These are phyloP conservation scores for Lophium mytilinum DNA, from an alignment of 495 filamentous ascomycete species.

Conservation along the genomic window DNA sequence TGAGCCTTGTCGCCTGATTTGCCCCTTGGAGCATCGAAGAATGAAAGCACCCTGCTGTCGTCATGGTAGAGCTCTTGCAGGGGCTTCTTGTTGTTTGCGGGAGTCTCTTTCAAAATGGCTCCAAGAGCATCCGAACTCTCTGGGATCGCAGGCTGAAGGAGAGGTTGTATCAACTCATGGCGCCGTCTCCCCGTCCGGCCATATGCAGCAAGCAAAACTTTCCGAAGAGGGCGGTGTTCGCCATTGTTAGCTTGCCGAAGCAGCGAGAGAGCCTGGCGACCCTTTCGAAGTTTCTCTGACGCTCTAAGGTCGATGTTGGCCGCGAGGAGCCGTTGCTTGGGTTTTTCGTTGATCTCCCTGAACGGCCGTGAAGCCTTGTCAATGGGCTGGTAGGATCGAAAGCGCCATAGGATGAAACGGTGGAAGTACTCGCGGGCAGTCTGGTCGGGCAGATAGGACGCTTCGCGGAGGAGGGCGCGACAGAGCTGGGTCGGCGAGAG, in stretches of 20 bases:
- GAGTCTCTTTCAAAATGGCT: background rate
- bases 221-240: conserved; percentile 50
- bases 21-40: conserved; percentile 30
- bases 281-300: conserved; percentile 19
- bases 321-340: background rate
- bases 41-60: conserved; percentile 9
- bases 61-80: conserved; percentile 23
- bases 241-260: conserved; percentile 59
- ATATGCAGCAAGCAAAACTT: conserved; percentile 59
- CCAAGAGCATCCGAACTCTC: conserved; percentile 9
- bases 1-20: conserved; percentile 18
- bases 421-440: conserved; percentile 53
- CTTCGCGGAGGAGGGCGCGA: conserved; percentile 74
- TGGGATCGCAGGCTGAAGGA: conserved; percentile 36
- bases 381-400: conserved; percentile 37
- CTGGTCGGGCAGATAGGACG: conserved; percentile 73
- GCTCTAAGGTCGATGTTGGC: conserved; percentile 5
- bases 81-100: background rate
- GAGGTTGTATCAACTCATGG: conserved; percentile 47
- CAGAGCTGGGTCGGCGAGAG: conserved; percentile 45
- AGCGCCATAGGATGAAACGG: conserved; percentile 51
- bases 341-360: background rate
- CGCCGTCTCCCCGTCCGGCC: conserved; percentile 65
- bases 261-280: conserved; percentile 30
- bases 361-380: conserved; percentile 2